phyloP scores from a whole-genome alignment of 2,329 filamentous ascomycete species.

The Cladosporium sp. region DNA sequence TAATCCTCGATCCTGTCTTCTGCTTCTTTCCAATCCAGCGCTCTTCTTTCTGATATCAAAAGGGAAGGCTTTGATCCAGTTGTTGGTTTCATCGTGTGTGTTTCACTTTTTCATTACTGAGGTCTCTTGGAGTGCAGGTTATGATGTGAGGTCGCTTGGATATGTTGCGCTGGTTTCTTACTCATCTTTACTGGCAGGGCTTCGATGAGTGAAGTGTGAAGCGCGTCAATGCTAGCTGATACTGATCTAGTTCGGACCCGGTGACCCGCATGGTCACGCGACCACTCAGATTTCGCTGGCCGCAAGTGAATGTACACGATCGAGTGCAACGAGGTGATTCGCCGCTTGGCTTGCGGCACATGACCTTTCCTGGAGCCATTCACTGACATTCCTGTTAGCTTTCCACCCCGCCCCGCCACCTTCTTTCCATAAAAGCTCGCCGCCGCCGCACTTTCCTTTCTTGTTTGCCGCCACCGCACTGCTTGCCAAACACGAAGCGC shows the following conservation, averaged over 20 bases:
- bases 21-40: background rate
- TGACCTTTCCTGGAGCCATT: background rate
- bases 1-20: background rate
- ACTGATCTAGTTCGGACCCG: background rate
- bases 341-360: background rate
- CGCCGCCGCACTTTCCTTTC: background rate
- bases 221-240: background rate
- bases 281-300: background rate
- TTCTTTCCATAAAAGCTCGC: background rate
- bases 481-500: background rate
- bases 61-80: slow-evolving; percentile 2
- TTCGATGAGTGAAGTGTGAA: background rate
- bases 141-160: background rate
- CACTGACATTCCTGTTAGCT: background rate
- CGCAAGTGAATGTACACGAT: background rate
- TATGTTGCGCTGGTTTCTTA: background rate
- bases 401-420: background rate
- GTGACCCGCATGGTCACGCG: background rate
- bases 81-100: background rate
- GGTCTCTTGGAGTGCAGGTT: background rate
- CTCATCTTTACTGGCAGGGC: background rate
- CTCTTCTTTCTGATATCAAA: slow-evolving; percentile 5
- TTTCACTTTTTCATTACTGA: background rate
- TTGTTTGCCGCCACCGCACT: background rate
- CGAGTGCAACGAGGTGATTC: background rate